phyloP scores from a whole-genome alignment of 2,329 filamentous ascomycete species.

The Cladosporium sp. region DNA sequence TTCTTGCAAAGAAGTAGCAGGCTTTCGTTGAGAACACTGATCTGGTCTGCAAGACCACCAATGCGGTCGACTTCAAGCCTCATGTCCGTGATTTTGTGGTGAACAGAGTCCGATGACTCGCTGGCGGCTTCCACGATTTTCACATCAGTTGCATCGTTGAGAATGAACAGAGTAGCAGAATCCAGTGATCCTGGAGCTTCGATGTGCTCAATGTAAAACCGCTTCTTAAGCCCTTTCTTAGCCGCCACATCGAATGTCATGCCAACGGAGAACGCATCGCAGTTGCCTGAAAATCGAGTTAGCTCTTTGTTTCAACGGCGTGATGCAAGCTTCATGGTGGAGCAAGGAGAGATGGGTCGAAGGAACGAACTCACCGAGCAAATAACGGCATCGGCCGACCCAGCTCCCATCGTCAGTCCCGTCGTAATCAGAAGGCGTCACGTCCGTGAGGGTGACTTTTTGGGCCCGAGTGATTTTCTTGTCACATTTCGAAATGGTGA shows the following conservation, averaged over 20 bases:
- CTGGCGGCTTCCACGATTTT: conserved; percentile 8
- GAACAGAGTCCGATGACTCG: conserved; percentile 12
- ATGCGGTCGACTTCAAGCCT: conserved; percentile 47
- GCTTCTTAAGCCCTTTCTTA: conserved; percentile 53
- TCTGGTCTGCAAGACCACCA: conserved; percentile 63
- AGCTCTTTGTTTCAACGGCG: background rate
- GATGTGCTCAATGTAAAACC: conserved; percentile 60
- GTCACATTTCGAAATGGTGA: conserved; percentile 56
- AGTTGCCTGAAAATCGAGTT: conserved; percentile 39
- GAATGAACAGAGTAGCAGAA: conserved; percentile 19
- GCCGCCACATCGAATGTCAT: conserved; percentile 65
- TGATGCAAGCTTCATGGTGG: too few species aligned
- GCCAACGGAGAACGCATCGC: conserved; percentile 66
- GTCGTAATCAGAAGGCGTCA: conserved; percentile 37
- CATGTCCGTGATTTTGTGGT: conserved; percentile 1
- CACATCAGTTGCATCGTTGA: conserved; percentile 21
- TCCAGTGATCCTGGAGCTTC: conserved; percentile 26
- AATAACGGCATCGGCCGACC: conserved; percentile 22
- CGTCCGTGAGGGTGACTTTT: conserved; percentile 58
- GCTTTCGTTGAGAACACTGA: conserved; percentile 63
- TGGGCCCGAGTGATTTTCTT: conserved; percentile 51
- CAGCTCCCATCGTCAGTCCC: conserved; percentile 32
- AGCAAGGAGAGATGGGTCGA: too few species aligned
- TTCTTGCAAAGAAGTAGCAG: conserved; percentile 39
- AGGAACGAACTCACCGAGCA: background rate